Percentiles rank a stretch among this genome's conserved stretches.
phyloP scores from a whole-genome alignment of 2,329 filamentous ascomycete genomes.

The Dactylellina sp. region DNA sequence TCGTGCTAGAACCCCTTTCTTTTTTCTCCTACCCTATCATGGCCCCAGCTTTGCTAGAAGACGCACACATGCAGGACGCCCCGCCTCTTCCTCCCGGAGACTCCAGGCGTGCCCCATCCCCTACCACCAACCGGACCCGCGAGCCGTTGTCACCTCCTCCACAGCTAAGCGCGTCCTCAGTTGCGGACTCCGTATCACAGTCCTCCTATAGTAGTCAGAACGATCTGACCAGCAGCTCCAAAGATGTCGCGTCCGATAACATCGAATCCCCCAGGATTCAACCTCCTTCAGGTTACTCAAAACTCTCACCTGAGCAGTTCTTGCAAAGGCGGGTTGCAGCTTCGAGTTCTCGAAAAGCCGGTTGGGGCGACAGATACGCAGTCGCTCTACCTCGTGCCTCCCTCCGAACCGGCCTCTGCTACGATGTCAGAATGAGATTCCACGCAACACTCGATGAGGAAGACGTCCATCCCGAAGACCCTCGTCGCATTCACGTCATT shows the following conservation, averaged over 20 bases:
- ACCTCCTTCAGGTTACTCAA: constrained; percentile 21
- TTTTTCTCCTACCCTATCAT: not conserved
- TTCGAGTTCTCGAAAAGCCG: not conserved
- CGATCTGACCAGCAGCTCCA: not conserved
- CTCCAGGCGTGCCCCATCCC: not conserved
- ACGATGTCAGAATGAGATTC: constrained; percentile 94
- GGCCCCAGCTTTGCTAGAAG: constrained; percentile 34
- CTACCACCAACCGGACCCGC: no score
- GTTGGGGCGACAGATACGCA: constrained; percentile 61
- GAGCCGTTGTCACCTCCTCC: not conserved
- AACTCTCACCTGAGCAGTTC: constrained; percentile 33
- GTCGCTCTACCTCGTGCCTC: constrained; percentile 65
- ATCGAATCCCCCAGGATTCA: constrained; percentile 15
- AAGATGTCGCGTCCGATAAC: constrained; percentile 4
- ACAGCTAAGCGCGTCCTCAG: not conserved
- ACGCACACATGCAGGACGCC: constrained; percentile 36
- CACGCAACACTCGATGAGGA: constrained; percentile 85
- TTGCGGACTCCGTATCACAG: not conserved
- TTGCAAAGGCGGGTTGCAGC: constrained; percentile 16
- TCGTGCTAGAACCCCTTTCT: no score
- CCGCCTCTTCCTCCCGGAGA: constrained; percentile 12
- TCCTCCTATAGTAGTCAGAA: not conserved
- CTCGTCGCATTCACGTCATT: constrained; percentile 89
- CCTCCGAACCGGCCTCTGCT: constrained; percentile 81
- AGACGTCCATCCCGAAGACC: constrained; percentile 93